These are phyloP conservation scores for Ustilago nuda DNA, from an alignment of 1,284 basidiomycete species.

Conservation along the genomic window DNA sequence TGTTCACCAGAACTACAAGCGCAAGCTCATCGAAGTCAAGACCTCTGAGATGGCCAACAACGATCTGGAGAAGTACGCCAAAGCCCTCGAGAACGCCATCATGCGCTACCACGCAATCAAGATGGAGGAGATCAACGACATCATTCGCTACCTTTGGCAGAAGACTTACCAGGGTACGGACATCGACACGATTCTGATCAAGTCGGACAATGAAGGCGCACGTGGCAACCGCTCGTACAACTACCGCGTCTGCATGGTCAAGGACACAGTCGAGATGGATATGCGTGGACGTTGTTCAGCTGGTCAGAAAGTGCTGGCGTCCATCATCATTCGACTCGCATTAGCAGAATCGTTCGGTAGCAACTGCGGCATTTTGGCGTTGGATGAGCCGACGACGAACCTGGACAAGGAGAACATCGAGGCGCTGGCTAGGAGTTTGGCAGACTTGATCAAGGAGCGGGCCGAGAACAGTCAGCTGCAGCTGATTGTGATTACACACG, in stretches of 20 bases:
- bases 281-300: constrained; percentile 99
- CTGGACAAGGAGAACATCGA: constrained; percentile 96
- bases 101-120: constrained; percentile 99
- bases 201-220: constrained; percentile 88
- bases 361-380: constrained; percentile 95
- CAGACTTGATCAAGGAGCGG: constrained; percentile 74
- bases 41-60: constrained; percentile 63
- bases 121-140: constrained; percentile 99
- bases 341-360: constrained; percentile 96
- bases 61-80: constrained; percentile 90
- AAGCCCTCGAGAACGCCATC: constrained; percentile 92
- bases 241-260: constrained; percentile 95
- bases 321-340: constrained; percentile 98
- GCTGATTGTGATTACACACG: constrained; percentile 83
- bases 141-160: constrained; percentile 81
- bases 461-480: constrained; percentile 88
- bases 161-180: constrained; percentile 99
- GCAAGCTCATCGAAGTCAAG: constrained; percentile 94
- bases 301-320: constrained; percentile 98
- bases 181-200: constrained; percentile 96
- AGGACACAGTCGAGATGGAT: constrained; percentile 98
- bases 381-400: constrained; percentile 98
- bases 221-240: constrained; percentile 80
- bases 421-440: constrained; percentile 87
- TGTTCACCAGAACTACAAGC: constrained; percentile 84